phyloP scores from a whole-genome alignment of 192 early-diverging fungal genomes.

The Entrophospora sp. region DNA sequence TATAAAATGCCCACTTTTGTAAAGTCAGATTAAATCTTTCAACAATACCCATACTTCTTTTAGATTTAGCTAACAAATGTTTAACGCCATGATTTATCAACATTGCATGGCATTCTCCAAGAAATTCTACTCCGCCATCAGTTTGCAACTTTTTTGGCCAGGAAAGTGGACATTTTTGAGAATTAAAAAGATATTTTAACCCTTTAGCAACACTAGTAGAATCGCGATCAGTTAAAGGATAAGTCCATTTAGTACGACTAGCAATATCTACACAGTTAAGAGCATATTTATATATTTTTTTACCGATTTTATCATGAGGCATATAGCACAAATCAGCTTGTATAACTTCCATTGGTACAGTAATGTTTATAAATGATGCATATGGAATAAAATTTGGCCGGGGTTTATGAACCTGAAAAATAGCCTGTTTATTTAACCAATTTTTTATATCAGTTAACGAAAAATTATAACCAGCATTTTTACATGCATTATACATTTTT shows the following conservation, averaged over 20 bases:
- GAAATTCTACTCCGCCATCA: neutral
- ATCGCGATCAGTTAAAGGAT: too few relatives aligned
- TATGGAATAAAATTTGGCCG: neutral
- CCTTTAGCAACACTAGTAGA: neutral
- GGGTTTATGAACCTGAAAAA: neutral
- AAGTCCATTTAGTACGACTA: too few relatives aligned
- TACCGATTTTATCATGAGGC: neutral
- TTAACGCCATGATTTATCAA: neutral
- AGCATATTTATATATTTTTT: neutral
- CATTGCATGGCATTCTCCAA: neutral
- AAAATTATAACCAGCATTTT: neutral
- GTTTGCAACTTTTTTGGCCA: neutral
- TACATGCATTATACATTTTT: neutral
- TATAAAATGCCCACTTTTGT: too few relatives aligned
- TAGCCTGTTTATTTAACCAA: neutral
- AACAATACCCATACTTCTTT: neutral
- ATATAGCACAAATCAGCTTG: neutral
- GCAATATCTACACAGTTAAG: neutral
- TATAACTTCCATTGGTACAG: neutral
- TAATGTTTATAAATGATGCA: neutral
- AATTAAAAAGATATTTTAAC: neutral
- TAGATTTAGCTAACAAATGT: neutral
- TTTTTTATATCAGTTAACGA: neutral
- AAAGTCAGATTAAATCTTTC: conserved; percentile 1
- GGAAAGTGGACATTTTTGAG: neutral